Base-by-base conservation (phyloP, 495 filamentous ascomycete genomes). In the Daldinia grandis region DNA sequence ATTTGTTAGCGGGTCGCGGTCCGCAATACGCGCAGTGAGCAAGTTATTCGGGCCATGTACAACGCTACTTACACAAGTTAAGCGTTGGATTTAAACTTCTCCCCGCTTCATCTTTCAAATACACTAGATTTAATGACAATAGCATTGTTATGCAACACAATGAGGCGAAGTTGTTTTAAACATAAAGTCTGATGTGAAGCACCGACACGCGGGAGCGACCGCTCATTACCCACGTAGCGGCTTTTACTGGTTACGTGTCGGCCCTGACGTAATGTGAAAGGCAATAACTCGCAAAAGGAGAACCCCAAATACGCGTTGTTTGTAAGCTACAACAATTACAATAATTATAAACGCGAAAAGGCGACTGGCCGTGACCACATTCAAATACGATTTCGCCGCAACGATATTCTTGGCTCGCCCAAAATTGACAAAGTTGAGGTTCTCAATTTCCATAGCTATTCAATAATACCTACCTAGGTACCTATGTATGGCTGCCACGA, bases 1-100 rank as follows among this genome's bases (percentile, higher is more conserved):
- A 51, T 53, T 31, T 19, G 14, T 40, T 14, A 21, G 37, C n/a
- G 33, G 44, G 27, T n/a, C 12, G 14, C 55, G 37, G 24, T 40
- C 42, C 30, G 62, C 54, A 31, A 33, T 35, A 38, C 40, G 44
- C 42, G 44, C 21, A 55, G 35, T 65, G 37, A 37, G 55, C 9
- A 24, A 15, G 17, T 56, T 47, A 47, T 47, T 47, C 42, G 42
- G 42, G 6, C 42, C 19, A 47, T 47, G 24, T 47, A 3, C 42
- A 47, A 47, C 21, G 42, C 12, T 47, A 47, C 42, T 24, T 47
- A 47, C 42, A 47, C 42, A 8, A 4, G 21, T 17, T 17, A 17
- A 40, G 5, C 15, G n/a, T 47, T 5, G 19, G 4, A 21, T 0
- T 24, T n/a, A n/a, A n/a, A n/a, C n/a, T n/a, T n/a, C n/a, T 47